Evolutionary conservation across 257 asterid species (phyloP).

Genomic region (Lavandula angustifolia): DNA sequence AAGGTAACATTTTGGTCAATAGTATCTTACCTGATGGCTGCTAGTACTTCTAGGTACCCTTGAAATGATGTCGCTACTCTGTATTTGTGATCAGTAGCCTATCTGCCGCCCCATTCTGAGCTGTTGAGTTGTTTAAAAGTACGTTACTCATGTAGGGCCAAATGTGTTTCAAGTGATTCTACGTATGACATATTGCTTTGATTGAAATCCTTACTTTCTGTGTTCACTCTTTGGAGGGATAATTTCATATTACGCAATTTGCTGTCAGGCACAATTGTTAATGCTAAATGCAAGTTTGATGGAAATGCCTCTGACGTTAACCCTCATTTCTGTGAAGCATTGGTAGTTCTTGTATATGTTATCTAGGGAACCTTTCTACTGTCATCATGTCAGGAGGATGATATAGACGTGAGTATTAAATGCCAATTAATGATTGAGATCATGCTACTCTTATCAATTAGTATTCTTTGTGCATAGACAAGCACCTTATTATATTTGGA

Average conservation of each 20-base stretch:
- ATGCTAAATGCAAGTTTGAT: neutral
- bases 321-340: conserved; percentile 17
- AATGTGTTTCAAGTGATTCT: conserved; percentile 7
- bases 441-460: neutral
- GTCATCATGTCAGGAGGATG: neutral
- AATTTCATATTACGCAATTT: conserved; percentile 5
- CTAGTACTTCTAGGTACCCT: conserved; percentile 12
- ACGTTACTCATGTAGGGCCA: conserved; percentile 3
- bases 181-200: neutral
- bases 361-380: conserved; percentile 1
- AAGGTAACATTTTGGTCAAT: conserved; percentile 55
- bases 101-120: conserved; percentile 10
- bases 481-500: neutral
- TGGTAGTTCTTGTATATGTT: neutral
- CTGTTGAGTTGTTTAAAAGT: conserved; percentile 12
- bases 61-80: conserved; percentile 10
- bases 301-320: neutral
- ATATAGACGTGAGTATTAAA: neutral
- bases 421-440: neutral
- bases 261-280: neutral
- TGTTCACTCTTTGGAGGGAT: neutral
- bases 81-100: conserved; percentile 2
- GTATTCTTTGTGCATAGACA: neutral
- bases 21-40: conserved; percentile 25
- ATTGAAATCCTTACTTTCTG: neutral